Conservation (phyloP, 345 rosid genomes). For the Linum lewisii region DNA sequence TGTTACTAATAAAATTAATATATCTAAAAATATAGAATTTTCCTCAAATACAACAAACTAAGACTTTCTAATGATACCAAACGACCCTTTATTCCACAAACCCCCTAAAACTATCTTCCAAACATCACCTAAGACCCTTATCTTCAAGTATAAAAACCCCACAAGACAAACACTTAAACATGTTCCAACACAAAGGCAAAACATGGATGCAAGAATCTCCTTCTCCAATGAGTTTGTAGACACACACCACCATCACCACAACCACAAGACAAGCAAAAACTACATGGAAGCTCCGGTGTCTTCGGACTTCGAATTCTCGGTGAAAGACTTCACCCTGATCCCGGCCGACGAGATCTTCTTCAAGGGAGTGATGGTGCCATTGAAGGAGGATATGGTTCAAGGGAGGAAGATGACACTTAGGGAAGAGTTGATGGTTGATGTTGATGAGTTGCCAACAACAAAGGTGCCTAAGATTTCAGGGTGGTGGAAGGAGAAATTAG, state of each 20-base stretch:
- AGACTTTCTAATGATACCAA: too few species aligned
- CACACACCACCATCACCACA: conserved; percentile 24
- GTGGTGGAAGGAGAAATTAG: conserved; percentile 50
- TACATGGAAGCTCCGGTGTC: conserved; percentile 85
- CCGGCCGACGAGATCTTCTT: conserved; percentile 78
- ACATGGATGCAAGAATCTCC: conserved; percentile 82
- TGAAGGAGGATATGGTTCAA: conserved; percentile 30
- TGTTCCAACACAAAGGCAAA: conserved; percentile 30
- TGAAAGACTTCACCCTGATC: conserved; percentile 37
- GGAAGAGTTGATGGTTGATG: conserved; percentile 47
- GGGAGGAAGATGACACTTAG: conserved; percentile 45
- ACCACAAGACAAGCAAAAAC: conserved; percentile 27
- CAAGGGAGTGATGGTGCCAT: conserved; percentile 62
- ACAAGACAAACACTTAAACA: conserved; percentile 15
- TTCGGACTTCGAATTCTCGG: conserved; percentile 67
- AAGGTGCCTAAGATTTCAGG: conserved; percentile 28
- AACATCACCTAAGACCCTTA: too few species aligned
- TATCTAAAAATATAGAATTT: too few species aligned
- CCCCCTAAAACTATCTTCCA: too few species aligned
- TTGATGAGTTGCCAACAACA: conserved; percentile 25
- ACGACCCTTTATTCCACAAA: too few species aligned
- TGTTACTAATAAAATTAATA: too few species aligned
- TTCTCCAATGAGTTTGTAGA: conserved; percentile 75
- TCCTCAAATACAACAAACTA: too few species aligned
- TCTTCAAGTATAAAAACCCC: too few species aligned